Percentiles rank a stretch among this genome's conserved stretches.
Conservation (phyloP, 2,329 filamentous ascomycete species). For the Aspergillus aculeatinus region DNA sequence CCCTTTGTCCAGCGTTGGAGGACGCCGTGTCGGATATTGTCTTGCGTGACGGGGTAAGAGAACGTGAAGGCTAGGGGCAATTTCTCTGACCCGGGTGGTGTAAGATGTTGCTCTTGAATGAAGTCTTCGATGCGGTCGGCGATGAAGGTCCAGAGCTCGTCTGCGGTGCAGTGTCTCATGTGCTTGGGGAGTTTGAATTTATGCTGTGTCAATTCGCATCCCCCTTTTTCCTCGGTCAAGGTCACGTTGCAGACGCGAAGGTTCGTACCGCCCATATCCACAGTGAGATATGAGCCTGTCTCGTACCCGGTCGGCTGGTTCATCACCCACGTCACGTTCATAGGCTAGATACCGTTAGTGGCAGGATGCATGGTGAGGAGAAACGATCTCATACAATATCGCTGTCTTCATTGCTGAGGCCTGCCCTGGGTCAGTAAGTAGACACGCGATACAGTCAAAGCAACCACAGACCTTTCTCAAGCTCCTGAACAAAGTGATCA, state of each 20-base stretch:
- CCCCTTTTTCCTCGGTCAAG: conserved; percentile 72
- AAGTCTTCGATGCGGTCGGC: conserved; percentile 80
- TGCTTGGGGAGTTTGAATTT: conserved; percentile 84
- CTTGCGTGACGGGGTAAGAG: conserved; percentile 82
- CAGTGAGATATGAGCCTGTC: conserved; percentile 74
- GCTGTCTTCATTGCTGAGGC: background rate
- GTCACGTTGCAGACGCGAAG: conserved; percentile 83
- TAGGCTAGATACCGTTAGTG: conserved; percentile 50
- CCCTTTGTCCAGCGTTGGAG: conserved; percentile 91
- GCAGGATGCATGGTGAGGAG: background rate
- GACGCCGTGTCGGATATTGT: conserved; percentile 79
- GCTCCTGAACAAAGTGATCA: conserved; percentile 78
- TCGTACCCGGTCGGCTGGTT: conserved; percentile 75
- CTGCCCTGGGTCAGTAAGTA: background rate
- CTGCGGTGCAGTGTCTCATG: conserved; percentile 72
- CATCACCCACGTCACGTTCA: conserved; percentile 93
- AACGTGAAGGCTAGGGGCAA: conserved; percentile 85
- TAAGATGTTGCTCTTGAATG: conserved; percentile 66
- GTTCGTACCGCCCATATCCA: conserved; percentile 92
- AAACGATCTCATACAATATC: background rate
- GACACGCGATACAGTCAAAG: background rate
- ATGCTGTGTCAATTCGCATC: conserved; percentile 82
- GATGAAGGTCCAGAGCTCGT: conserved; percentile 84
- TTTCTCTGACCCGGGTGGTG: conserved; percentile 46
- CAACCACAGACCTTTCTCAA: conserved; percentile 51